Evolutionary conservation across 164 flowering plant genomes (phyloP), one percentile per base, ranked within the genome.

Genomic region (Macadamia integrifolia): DNA sequence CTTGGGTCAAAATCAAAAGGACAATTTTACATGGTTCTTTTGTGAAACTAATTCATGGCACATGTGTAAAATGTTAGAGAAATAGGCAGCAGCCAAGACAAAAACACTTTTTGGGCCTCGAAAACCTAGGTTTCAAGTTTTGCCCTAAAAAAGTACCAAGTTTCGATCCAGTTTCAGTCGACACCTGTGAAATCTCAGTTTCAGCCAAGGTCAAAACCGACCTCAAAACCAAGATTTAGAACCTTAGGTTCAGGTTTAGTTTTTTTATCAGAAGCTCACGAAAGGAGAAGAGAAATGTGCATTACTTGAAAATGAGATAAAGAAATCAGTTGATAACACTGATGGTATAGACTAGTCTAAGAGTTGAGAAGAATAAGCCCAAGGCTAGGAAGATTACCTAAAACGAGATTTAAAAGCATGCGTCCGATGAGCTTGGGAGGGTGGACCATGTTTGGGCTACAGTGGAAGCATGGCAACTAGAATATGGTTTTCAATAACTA

Each of bases 371-470:
- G 14, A 61, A 88, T 17, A 85, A 79, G 69, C 80, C 73, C 0
- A 71, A 71, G 70, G 93, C 96, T 0, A 84, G 85, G 80, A 86
- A 84, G 57, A 70, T 87, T 9, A 83, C 90, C 32, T 78, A 70
- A 80, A 88, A 76, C 69, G 97, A 92, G 76, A 83, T 92, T 65
- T 88, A 79, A 75, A 90, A 72, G 74, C 97, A 90, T 73, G 96
- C 91, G 0, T 88, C 96, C 1, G 97, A 92, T 77, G 96, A 96
- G 62, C 84, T 92, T 44, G 96, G 90, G 9, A 81, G 79, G 75
- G 90, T 85, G 32, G 97, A 92, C 65, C 90, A 88, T 83, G 97
- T 1, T 42, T 88, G 77, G 88, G 81, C 1, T 69, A 86, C 7
- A 83, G 84, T 46, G 97, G 97, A 28, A 92, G 78, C 0, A 61